phyloP scores from a whole-genome alignment of 768 basidiomycete species.

The Cystofilobasidium ferigula region DNA sequence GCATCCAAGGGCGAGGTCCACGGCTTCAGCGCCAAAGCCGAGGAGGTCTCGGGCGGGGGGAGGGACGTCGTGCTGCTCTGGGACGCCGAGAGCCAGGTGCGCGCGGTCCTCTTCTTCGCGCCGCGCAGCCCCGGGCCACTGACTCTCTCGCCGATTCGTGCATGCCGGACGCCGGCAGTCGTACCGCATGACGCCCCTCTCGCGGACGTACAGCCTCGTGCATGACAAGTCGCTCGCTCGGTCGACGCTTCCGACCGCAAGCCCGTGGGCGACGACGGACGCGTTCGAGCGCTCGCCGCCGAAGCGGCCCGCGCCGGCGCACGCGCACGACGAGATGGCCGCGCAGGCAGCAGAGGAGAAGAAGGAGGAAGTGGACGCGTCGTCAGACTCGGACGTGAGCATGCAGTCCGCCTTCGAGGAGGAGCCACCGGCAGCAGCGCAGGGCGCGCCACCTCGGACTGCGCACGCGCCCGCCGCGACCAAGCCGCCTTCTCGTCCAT shows the following conservation, averaged over 20 bases:
- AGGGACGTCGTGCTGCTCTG: slow-evolving; percentile 7
- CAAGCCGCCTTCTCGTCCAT: no score
- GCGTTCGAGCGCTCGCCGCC: neutral
- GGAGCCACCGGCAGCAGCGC: neutral
- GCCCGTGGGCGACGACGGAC: no score
- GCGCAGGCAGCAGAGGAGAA: no score
- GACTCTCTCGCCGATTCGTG: neutral
- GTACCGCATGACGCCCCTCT: slow-evolving; percentile 3
- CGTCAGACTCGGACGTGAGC: neutral
- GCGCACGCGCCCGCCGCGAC: no score
- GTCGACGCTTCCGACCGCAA: neutral
- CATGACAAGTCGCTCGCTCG: slow-evolving; percentile 16
- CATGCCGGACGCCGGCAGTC: neutral
- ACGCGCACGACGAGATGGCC: no score
- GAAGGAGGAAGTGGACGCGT: neutral
- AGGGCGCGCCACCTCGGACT: neutral
- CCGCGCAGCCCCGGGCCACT: neutral
- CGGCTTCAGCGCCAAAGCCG: slow-evolving; percentile 21
- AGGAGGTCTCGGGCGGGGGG: slow-evolving; percentile 1
- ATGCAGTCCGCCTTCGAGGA: neutral
- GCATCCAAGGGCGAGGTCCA: slow-evolving; percentile 2
- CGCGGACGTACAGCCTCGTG: slow-evolving; percentile 15
- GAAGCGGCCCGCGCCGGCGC: neutral
- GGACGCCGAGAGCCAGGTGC: slow-evolving; percentile 6
- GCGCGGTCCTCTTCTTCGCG: neutral